Base-by-base conservation (phyloP, 805 yeast species). In the Candida ponderosae region DNA sequence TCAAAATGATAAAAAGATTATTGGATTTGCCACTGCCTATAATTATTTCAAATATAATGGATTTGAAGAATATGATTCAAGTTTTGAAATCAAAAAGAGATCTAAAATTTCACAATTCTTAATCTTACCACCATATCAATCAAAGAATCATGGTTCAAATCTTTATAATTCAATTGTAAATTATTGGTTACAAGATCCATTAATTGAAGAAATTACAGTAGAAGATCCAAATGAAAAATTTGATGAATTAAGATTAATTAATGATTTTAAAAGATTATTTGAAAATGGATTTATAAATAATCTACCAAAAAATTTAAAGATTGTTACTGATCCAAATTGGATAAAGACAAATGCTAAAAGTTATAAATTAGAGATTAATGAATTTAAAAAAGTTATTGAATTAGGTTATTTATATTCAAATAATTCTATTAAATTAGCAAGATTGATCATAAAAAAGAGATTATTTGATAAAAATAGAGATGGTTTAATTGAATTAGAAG, bases 181-280 rank as follows among this genome's bases (percentile, higher is more conserved):
- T 2, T 43, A 56, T 32, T 87, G 95, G 83, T 47, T 66, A 4
- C 45, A 51, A 0, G 82, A 84, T 44, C 50, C 55, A 0, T 41
- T 51, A 2, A 75, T 88, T 18, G 59, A 63, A 26, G 95, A 89
- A 48, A 70, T 93, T 29, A 86, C 90, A 0, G 87, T 93, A 4
- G 97, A 93, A 56, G 98, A 93, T 56, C 97, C 97, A 3, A 84
- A 82, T 52, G 96, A 88, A 54, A 76, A 77, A 27, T 90, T 93
- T 60, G 98, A 93, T 53, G 94, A 85, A 52, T 64, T 93, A 46
- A 70, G 98, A 40, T 97, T 93, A 54, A 65, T 90, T 24, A 72
- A 79, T 44, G 97, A 93, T 52, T 64, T 87, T 46, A 59, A 62
- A 40, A 62, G 79, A 47, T 55, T 81, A 24, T 56, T 59, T 28